Base-by-base conservation (phyloP, 2,329 filamentous ascomycete genomes). In the Aureobasidium melanogenum region DNA sequence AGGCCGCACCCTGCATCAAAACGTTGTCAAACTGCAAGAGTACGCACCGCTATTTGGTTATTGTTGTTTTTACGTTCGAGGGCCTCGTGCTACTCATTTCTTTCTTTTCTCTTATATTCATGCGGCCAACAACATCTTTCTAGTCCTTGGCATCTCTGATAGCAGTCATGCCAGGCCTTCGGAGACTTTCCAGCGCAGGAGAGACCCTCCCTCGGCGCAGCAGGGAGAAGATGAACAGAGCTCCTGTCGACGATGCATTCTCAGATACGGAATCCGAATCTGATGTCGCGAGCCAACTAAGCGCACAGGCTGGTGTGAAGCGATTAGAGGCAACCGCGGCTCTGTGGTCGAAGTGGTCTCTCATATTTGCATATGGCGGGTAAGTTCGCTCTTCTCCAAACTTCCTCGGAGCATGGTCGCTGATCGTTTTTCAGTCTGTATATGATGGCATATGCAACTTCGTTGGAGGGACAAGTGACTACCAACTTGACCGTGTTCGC, bases 401-500 rank as follows among this genome's bases (percentile, higher is more conserved):
- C 2, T 3, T 19, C 22, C 19, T 32, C 0, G 9, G 15, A 36
- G 12, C 5, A 17, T 39, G 43, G 5, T 36, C 32, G 30, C 50
- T 52, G 34, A 46, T 30, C 4, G 4, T 2, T 19, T 30, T 32
- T 5, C 54, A 73, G 69, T 12, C 65, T 73, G 8, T 69, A 85
- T 63, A 76, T 86, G 61, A 83, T 88, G 75, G 83, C 85, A 22
- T 86, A 84, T 66, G 80, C 82, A 52, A 87, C 84, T 6, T 88
- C 84, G n/a, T 77, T 88, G 19, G 85, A 88, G 70, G 79, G 80
- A 17, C 85, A 88, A 68, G 84, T 83, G 9, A 84, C 84, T 1
- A 79, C 78, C 57, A 80, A 83, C 9, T 74, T 88, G 51, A 80
- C 81, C 17, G 80, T 82, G 24, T 88, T 84, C 74, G 84, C 87